Evolutionary conservation across 345 rosid genomes (phyloP).

Genomic region (Gossypium turneri): DNA sequence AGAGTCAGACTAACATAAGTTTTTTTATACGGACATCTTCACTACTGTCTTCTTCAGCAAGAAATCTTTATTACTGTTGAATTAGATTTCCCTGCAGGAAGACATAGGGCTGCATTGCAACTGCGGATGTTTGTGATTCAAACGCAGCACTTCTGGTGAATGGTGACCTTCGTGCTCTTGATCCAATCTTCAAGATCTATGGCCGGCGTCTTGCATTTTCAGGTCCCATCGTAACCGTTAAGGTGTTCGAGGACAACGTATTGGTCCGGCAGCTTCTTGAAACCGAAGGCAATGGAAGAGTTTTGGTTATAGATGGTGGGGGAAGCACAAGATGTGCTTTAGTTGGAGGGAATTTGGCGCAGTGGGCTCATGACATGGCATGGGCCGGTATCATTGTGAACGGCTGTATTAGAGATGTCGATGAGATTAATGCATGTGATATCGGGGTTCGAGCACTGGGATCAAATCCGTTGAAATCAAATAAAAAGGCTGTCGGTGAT

Average conservation of each 20-base stretch:
- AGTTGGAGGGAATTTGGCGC: slow-evolving; percentile 71
- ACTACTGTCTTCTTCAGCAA: neutral
- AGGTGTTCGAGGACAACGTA: slow-evolving; percentile 86
- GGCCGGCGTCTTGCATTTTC: slow-evolving; percentile 64
- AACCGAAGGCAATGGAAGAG: slow-evolving; percentile 72
- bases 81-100: slow-evolving; percentile 3
- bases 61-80: neutral
- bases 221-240: slow-evolving; percentile 67
- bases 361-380: slow-evolving; percentile 62
- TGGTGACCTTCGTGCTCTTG: slow-evolving; percentile 62
- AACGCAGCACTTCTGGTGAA: slow-evolving; percentile 48
- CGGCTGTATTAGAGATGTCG: slow-evolving; percentile 79
- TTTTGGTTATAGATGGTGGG: slow-evolving; percentile 79
- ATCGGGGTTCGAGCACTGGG: slow-evolving; percentile 82
- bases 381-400: slow-evolving; percentile 77
- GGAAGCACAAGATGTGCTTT: slow-evolving; percentile 87
- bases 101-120: slow-evolving; percentile 44
- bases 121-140: slow-evolving; percentile 81
- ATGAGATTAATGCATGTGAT: slow-evolving; percentile 69
- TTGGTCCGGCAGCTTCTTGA: slow-evolving; percentile 68
- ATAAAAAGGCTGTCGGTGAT: slow-evolving; percentile 74
- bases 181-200: slow-evolving; percentile 66
- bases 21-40: neutral
- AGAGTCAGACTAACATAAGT: neutral
- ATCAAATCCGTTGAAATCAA: slow-evolving; percentile 67